Evolutionary conservation across 225 moss, liverwort and hornwort genomes (phyloP), one percentile per base, ranked within the genome.

Genomic region (Anthoceros angustus): DNA sequence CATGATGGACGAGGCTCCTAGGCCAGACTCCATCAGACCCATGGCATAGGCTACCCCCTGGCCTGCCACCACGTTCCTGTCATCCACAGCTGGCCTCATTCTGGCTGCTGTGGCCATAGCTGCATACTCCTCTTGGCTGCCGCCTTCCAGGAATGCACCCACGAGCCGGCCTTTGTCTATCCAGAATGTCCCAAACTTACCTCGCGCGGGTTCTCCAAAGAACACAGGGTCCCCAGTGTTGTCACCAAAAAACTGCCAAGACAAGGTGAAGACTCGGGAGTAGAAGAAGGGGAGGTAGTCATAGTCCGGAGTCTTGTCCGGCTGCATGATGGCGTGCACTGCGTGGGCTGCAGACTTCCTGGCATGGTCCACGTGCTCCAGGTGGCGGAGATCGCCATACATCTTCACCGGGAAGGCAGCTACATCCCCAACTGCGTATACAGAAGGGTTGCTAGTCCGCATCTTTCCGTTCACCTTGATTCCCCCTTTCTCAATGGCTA

Each of bases 301-400:
- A 45, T 98, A 89, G 39, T 88, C 87, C 8, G 25, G 23, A 40
- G 80, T 74, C 40, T 71, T 74, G 55, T 70, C 74, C 10, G 76
- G 75, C 23, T 12, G 16, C 25, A 88, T 74, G 14, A 88, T 76
- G 26, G 82, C 83, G 67, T 77, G 81, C n/a, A 81, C 95, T 12
- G 95, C 95, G 65, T 91, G 91, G 0, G 84, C 88, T 5, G 95
- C 91, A 3, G 95, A 98, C 68, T 79, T 98, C 18, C 91, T 88
- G 25, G 95, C 95, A 40, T 91, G 95, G 68, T 91, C 91, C 0
- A 98, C 91, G 49, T 91, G 91, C 76, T 91, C 88, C 67, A 89
- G 74, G 63, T 77, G 74, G 50, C 85, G 64, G 61, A 84, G 41
- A 39, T 82, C 82, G 64, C 73, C 72, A 62, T 95, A 91, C 79